Conservation (phyloP, 208 protist genomes). For the Trypanosoma rangeli region DNA sequence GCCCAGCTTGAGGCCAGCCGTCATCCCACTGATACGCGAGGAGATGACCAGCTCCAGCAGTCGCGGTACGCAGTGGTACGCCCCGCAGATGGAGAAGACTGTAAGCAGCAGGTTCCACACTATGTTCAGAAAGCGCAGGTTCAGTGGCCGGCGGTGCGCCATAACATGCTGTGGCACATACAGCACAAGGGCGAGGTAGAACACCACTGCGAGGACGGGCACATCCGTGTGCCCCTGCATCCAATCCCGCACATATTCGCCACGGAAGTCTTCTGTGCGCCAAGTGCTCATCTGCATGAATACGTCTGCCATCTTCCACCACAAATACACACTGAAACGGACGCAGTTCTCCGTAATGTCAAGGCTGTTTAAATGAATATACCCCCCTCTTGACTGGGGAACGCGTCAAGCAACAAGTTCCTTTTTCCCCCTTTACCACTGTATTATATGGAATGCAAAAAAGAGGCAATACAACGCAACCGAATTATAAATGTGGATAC, state of each 20-base stretch:
- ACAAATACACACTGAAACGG: not conserved
- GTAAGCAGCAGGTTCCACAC: slow-evolving; percentile 84
- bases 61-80: slow-evolving; percentile 52
- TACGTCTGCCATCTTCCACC: not conserved
- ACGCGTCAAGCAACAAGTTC: not conserved
- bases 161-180: slow-evolving; percentile 68
- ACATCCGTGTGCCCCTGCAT: slow-evolving; percentile 60
- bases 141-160: slow-evolving; percentile 55
- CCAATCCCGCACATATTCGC: slow-evolving; percentile 36
- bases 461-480: no score
- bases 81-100: slow-evolving; percentile 69
- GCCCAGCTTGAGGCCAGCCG: slow-evolving; percentile 13
- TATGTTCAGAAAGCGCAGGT: slow-evolving; percentile 45
- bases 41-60: slow-evolving; percentile 38
- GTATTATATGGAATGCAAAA: no score
- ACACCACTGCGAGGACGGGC: slow-evolving; percentile 37
- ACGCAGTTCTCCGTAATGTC: not conserved
- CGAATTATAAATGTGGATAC: no score
- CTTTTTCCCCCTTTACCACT: not conserved
- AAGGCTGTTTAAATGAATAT: no score
- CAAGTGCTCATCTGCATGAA: slow-evolving; percentile 15
- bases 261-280: slow-evolving; percentile 48
- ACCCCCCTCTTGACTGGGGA: no score
- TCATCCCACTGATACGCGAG: slow-evolving; percentile 28
- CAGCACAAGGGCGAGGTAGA: slow-evolving; percentile 70